Evolutionary conservation across 768 basidiomycete genomes (phyloP).

Genomic region (Termitomyces sp.): DNA sequence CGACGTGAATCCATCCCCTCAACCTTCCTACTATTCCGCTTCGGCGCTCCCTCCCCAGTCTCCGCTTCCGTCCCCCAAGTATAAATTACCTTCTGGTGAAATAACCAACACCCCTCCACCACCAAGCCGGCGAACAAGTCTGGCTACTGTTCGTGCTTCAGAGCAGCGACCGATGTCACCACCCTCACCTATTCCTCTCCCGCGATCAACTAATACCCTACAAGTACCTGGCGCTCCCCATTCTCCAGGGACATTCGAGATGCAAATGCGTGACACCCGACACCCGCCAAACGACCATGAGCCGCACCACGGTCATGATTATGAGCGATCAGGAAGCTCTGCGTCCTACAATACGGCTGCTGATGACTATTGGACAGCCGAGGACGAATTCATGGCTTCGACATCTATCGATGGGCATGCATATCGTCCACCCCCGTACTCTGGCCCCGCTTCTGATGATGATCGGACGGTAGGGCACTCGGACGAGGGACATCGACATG

Average conservation of each 20-base stretch:
- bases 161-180: constrained; percentile 24
- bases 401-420: background rate
- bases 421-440: background rate
- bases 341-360: constrained; percentile 45
- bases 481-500: constrained; percentile 16
- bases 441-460: constrained; percentile 14
- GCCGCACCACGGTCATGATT: constrained; percentile 14
- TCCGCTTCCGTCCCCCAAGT: constrained; percentile 53
- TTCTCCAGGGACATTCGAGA: constrained; percentile 14
- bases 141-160: constrained; percentile 29
- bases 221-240: constrained; percentile 14
- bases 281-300: constrained; percentile 26
- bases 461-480: constrained; percentile 28
- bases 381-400: constrained; percentile 10
- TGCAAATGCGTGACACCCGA: constrained; percentile 19
- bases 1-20: constrained; percentile 34
- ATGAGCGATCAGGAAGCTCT: constrained; percentile 36
- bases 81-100: constrained; percentile 45
- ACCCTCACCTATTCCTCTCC: constrained; percentile 24
- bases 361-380: constrained; percentile 40
- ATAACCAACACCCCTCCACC: constrained; percentile 40
- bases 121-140: constrained; percentile 38
- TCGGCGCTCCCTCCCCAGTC: constrained; percentile 65
- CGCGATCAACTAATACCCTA: constrained; percentile 18
- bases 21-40: constrained; percentile 67